Base-by-base conservation (phyloP, 345 rosid genomes). In the Citrus mangshanensis region DNA sequence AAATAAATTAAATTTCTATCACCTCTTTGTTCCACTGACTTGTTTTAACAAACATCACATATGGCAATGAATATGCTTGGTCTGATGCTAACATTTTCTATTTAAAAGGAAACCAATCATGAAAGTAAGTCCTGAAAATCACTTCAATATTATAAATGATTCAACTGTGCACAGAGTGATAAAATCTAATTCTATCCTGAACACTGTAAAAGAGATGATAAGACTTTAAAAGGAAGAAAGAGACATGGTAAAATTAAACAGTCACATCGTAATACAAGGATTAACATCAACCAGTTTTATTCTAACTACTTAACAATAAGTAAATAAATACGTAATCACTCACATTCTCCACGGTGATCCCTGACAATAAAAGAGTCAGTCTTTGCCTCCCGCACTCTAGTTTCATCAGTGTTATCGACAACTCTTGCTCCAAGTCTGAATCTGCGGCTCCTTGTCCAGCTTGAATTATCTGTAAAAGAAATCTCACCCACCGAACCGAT, bases 401-500 rank as follows among this genome's bases (percentile, higher is more conserved):
- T 85, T 81, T 88, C 91, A 32, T 89, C 93, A 61, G 83, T 90
- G 30, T 79, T 84, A 80, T 94, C 98, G 66, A 93, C 87, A 70
- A 87, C 88, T 83, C 94, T 87, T 59, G 91, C 97, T 72, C 97
- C 99, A 75, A 96, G 88, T 78, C 95, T 91, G 89, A 96, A 96
- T 78, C 89, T 91, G 69, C 99, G 94, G 89, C 99, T 96, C 81
- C 99, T 93, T 51, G 99, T 96, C 98, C 99, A 96, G 89, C 99
- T 94, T 79, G 99, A 96, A 86, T 96, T 96, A 87, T 96, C 99
- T n/a, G 98, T 88, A 79, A 96, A 93, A 32, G 97, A 87, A 82
- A 96, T 83, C 76, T 94, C 99, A 80, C 90, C 89, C 78, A 89
- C 84, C 30, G 77, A 80, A 56, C 93, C 88, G 30, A 89, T 75